Percentiles rank a stretch among this genome's conserved stretches.
These are phyloP conservation scores for Cladophialophora carrionii DNA, from an alignment of 2,329 filamentous ascomycete species.

Conservation along the genomic window DNA sequence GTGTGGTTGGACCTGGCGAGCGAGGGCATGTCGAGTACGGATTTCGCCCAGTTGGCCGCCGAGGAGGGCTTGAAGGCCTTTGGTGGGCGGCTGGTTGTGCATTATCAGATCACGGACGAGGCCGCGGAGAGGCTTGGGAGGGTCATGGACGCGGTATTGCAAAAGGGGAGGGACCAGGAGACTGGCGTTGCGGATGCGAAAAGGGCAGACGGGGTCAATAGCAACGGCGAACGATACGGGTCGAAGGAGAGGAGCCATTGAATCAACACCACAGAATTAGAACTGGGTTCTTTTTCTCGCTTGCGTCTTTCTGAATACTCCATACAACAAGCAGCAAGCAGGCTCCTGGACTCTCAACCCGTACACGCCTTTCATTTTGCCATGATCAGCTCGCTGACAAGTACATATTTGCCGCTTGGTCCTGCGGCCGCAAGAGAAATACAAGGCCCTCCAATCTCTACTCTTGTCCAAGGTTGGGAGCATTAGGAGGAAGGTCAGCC, in stretches of 20 bases:
- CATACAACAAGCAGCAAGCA: neutral
- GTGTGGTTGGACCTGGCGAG: conserved; percentile 76
- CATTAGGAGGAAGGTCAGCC: neutral
- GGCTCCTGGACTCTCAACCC: neutral
- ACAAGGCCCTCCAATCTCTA: neutral
- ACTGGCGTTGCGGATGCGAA: neutral
- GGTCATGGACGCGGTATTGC: conserved; percentile 40
- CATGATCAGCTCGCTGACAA: neutral
- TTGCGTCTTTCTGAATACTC: neutral
- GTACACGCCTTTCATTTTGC: neutral
- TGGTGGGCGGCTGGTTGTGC: conserved; percentile 66
- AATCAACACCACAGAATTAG: conserved; percentile 4
- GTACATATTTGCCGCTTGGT: neutral
- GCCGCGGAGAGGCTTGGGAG: conserved; percentile 40
- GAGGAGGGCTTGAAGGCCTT: conserved; percentile 61
- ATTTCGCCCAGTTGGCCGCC: conserved; percentile 59
- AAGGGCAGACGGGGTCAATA: neutral
- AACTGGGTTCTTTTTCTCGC: neutral
- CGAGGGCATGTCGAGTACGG: conserved; percentile 57
- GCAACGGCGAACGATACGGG: conserved; percentile 9
- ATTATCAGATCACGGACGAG: conserved; percentile 62
- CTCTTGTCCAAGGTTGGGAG: neutral
- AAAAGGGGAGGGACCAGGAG: neutral
- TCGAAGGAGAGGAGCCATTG: neutral
- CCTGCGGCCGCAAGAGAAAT: neutral